phyloP scores from a whole-genome alignment of 805 yeast genomes.

The Saccharomycopsis javanensis region DNA sequence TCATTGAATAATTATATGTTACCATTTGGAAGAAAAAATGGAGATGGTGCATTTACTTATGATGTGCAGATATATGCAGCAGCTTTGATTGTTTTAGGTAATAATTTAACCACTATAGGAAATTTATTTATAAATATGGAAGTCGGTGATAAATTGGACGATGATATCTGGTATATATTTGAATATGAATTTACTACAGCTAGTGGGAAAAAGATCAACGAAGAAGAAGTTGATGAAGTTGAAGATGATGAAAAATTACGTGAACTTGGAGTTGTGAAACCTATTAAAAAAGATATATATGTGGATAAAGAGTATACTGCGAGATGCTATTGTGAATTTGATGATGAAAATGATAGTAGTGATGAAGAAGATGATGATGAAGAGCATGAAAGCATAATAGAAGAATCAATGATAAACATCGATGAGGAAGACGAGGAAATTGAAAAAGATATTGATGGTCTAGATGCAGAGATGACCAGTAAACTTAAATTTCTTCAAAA shows the following conservation, averaged over 20 bases:
- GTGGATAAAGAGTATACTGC: constrained; percentile 25
- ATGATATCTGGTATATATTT: constrained; percentile 53
- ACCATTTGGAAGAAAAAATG: constrained; percentile 54
- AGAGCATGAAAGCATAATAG: not conserved
- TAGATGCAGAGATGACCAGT: not conserved
- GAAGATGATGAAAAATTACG: constrained; percentile 22
- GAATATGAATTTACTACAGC: constrained; percentile 43
- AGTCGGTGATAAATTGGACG: constrained; percentile 54
- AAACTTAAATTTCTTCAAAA: not conserved
- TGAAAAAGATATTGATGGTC: not conserved
- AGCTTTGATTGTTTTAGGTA: constrained; percentile 41
- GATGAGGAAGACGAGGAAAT: not conserved
- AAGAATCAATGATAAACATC: not conserved
- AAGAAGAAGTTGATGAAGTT: constrained; percentile 22
- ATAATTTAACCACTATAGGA: constrained; percentile 39
- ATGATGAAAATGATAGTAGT: constrained; percentile 23
- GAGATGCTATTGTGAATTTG: constrained; percentile 31
- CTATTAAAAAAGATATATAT: constrained; percentile 20
- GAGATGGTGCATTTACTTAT: constrained; percentile 48
- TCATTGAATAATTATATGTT: constrained; percentile 51
- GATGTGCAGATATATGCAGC: constrained; percentile 53
- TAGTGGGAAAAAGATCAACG: constrained; percentile 26
- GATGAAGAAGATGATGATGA: constrained; percentile 4
- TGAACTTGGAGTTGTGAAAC: constrained; percentile 12
- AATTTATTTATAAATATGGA: constrained; percentile 47